Conservation (phyloP, 164 flowering plant species). For the Platanus orientalis region DNA sequence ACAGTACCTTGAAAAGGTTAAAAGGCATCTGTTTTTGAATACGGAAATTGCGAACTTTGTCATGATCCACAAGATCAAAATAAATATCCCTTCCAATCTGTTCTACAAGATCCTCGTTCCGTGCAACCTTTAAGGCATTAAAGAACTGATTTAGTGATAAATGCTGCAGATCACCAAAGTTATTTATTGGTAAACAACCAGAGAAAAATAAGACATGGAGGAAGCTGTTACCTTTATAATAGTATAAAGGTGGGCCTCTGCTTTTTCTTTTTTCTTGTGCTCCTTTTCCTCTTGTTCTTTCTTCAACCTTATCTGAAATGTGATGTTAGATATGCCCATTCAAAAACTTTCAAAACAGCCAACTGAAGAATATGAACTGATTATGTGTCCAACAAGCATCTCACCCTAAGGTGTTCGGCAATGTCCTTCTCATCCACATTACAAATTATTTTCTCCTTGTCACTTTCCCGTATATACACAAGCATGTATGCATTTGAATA, state of each 20-base stretch:
- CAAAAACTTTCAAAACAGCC: no score
- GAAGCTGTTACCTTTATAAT: slow-evolving; percentile 29
- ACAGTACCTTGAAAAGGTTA: slow-evolving; percentile 40
- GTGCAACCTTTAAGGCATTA: slow-evolving; percentile 37
- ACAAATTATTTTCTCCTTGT: no score
- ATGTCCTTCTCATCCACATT: slow-evolving; percentile 57
- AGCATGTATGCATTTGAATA: slow-evolving; percentile 64
- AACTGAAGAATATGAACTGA: no score
- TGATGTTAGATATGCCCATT: no score
- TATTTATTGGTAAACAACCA: no score
- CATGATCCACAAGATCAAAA: slow-evolving; percentile 67
- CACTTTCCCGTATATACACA: slow-evolving; percentile 27
- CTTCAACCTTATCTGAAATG: slow-evolving; percentile 37
- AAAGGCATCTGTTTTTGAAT: slow-evolving; percentile 48
- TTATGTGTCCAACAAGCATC: no score
- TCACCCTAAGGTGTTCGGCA: slow-evolving; percentile 50
- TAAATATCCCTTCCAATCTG: slow-evolving; percentile 49
- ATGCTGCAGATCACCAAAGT: no score
- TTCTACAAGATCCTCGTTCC: slow-evolving; percentile 40
- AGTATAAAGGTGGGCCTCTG: slow-evolving; percentile 42
- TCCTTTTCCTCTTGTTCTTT: slow-evolving; percentile 55
- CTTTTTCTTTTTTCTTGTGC: slow-evolving; percentile 17
- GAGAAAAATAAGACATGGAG: no score
- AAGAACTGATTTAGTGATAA: slow-evolving; percentile 1
- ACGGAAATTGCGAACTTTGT: slow-evolving; percentile 30